Evolutionary conservation across 2,329 filamentous ascomycete genomes (phyloP).

Genomic region (Tolypocladium paradoxum): DNA sequence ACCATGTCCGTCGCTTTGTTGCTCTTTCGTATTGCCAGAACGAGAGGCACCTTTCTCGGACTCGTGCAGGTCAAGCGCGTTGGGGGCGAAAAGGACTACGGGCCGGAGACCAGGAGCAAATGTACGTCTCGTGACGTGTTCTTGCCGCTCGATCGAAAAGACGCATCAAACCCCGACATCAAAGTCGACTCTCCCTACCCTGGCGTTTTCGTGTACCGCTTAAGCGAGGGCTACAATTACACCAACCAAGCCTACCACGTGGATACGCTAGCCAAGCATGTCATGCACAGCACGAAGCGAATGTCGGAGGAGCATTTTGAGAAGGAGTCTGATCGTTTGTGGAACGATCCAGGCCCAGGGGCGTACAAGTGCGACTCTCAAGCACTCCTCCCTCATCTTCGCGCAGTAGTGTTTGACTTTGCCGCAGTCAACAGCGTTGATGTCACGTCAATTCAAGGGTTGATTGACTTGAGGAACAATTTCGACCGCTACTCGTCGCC

Average conservation of each 20-base stretch:
- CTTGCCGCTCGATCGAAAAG: conserved; percentile 28
- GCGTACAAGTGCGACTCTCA: conserved; percentile 14
- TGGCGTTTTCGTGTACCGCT: conserved; percentile 41
- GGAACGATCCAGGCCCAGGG: conserved; percentile 40
- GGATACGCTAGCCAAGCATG: conserved; percentile 26
- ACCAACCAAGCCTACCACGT: conserved; percentile 38
- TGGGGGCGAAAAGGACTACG: background rate
- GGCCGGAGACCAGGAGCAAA: background rate
- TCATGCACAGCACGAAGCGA: conserved; percentile 28
- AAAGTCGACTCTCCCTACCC: conserved; percentile 31
- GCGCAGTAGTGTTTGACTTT: conserved; percentile 47
- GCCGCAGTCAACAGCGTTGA: conserved; percentile 46
- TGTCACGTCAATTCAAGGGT: conserved; percentile 44
- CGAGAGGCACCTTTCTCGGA: conserved; percentile 37
- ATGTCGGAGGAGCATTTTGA: conserved; percentile 26
- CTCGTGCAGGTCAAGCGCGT: conserved; percentile 15
- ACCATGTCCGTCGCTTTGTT: conserved; percentile 30
- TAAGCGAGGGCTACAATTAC: conserved; percentile 41
- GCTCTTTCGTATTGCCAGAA: conserved; percentile 33
- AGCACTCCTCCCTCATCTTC: conserved; percentile 33
- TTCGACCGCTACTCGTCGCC: conserved; percentile 42
- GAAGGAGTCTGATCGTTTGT: conserved; percentile 34
- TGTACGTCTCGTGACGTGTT: conserved; percentile 21
- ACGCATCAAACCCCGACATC: conserved; percentile 34
- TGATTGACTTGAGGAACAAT: conserved; percentile 43